Conservation (phyloP, 352 stramenopile species). For the Elongisporangium anandrum region DNA sequence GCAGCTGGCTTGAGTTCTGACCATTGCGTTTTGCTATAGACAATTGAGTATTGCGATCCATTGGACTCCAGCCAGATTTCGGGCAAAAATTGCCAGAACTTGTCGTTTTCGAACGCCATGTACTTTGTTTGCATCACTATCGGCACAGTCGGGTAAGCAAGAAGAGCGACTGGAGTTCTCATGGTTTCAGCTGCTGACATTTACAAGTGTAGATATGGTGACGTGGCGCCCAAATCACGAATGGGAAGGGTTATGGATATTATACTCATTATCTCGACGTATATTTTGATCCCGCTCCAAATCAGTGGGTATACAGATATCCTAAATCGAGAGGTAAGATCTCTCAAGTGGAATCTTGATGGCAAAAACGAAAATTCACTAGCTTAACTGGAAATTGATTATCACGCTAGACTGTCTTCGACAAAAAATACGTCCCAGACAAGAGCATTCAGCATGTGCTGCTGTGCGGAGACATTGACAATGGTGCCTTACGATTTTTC, state of each 20-base stretch:
- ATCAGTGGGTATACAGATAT: constrained; percentile 70
- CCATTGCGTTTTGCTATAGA: constrained; percentile 16
- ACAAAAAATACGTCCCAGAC: constrained; percentile 69
- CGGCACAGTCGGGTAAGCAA: constrained; percentile 65
- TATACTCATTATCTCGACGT: constrained; percentile 69
- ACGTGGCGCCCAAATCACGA: constrained; percentile 58
- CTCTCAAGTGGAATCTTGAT: too few relatives aligned
- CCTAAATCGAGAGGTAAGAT: constrained; percentile 56
- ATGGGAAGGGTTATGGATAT: constrained; percentile 67
- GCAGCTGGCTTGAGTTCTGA: too few relatives aligned
- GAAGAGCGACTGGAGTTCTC: background rate
- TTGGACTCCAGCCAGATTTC: constrained; percentile 10
- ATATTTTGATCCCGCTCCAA: constrained; percentile 57
- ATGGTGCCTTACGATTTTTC: constrained; percentile 70
- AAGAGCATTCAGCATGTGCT: constrained; percentile 68
- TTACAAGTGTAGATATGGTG: constrained; percentile 43
- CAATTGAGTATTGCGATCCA: constrained; percentile 59
- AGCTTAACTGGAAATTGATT: background rate
- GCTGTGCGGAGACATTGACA: constrained; percentile 74
- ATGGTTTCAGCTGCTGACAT: constrained; percentile 1
- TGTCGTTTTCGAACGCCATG: constrained; percentile 72
- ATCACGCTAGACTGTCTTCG: constrained; percentile 53
- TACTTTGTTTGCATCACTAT: constrained; percentile 88
- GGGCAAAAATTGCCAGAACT: constrained; percentile 45
- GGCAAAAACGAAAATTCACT: too few relatives aligned